Evolutionary conservation across 257 asterid species (phyloP).

Genomic region (Penstemon davidsonii): DNA sequence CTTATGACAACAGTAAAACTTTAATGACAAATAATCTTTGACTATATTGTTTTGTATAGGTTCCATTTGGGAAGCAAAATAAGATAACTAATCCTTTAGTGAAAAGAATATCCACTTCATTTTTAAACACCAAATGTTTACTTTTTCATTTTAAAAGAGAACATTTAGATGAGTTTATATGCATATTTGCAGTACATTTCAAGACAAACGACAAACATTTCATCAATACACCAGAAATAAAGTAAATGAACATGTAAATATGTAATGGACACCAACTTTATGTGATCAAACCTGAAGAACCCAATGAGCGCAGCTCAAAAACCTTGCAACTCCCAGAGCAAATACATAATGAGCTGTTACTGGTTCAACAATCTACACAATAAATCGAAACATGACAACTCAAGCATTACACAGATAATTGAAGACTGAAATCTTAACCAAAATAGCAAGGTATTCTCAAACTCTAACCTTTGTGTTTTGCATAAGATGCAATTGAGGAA

Average conservation of each 20-base stretch:
- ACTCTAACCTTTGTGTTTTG: constrained; percentile 33
- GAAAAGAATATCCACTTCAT: too few relatives aligned
- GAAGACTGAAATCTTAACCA: background rate
- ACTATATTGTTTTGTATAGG: too few relatives aligned
- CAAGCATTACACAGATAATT: background rate
- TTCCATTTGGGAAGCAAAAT: too few relatives aligned
- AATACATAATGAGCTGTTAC: constrained; percentile 50
- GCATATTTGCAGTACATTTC: too few relatives aligned
- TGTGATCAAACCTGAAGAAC: constrained; percentile 39
- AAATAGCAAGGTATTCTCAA: background rate
- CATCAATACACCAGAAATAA: background rate
- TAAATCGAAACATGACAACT: background rate
- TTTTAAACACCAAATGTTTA: too few relatives aligned
- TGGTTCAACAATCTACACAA: constrained; percentile 39
- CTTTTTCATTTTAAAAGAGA: too few relatives aligned
- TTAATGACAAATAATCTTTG: too few relatives aligned
- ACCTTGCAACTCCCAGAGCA: constrained; percentile 49
- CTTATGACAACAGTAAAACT: too few relatives aligned
- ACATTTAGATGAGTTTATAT: too few relatives aligned
- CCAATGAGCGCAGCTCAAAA: constrained; percentile 51
- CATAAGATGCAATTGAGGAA: constrained; percentile 42
- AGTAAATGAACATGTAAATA: too few relatives aligned
- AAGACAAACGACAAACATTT: background rate
- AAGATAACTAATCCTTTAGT: too few relatives aligned
- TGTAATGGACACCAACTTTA: background rate